phyloP scores from a whole-genome alignment of 176 grass and related monocot species.

The Bromus sterilis region DNA sequence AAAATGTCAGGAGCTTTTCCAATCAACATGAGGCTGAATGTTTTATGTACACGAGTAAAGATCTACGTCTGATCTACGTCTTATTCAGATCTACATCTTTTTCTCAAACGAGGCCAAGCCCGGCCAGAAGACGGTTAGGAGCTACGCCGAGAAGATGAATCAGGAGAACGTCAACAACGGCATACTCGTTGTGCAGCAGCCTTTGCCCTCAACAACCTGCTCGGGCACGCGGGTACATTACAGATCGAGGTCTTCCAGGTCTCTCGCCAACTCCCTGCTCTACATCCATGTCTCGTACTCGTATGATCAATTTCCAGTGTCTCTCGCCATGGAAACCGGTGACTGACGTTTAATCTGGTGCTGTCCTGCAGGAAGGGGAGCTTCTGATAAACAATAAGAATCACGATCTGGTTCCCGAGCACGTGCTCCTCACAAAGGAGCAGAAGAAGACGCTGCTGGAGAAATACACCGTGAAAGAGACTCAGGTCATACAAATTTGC shows the following conservation, averaged over 20 bases:
- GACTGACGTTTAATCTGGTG: not conserved
- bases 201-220: conserved; percentile 51
- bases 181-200: conserved; percentile 81
- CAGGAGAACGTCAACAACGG: conserved; percentile 41
- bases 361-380: conserved; percentile 54
- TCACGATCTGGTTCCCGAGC: conserved; percentile 67
- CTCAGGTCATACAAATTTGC: conserved; percentile 18
- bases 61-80: too few species aligned
- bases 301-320: not conserved
- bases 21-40: not conserved
- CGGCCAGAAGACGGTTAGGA: conserved; percentile 70
- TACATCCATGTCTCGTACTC: not conserved
- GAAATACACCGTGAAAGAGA: conserved; percentile 86
- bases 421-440: conserved; percentile 43
- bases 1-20: not conserved
- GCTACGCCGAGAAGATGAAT: conserved; percentile 83
- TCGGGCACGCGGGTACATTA: conserved; percentile 40
- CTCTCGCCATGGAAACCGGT: not conserved
- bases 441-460: conserved; percentile 74
- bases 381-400: conserved; percentile 90
- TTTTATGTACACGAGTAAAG: not conserved
- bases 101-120: conserved; percentile 65
- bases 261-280: too few species aligned
- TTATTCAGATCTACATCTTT: conserved; percentile 80
- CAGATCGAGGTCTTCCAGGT: conserved; percentile 84